Conservation (phyloP, 768 basidiomycete genomes). For the Boletus barrowsii region DNA sequence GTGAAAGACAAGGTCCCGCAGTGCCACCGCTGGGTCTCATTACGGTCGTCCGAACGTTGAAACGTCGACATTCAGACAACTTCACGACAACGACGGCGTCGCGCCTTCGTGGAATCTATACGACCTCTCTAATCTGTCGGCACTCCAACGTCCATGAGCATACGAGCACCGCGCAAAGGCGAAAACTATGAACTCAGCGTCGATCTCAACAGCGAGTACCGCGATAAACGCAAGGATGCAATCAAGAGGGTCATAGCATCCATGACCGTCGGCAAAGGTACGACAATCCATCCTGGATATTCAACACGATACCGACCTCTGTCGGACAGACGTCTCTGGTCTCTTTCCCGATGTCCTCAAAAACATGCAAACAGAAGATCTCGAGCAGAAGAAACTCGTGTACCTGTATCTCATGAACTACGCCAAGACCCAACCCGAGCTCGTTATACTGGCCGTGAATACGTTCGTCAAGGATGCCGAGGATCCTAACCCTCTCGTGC, state of each 20-base stretch:
- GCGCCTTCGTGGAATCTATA: no score
- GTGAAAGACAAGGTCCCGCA: no score
- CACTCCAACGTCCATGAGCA: conserved; percentile 32
- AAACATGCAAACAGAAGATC: conserved; percentile 99
- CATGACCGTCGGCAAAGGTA: conserved; percentile 99
- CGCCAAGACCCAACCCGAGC: conserved; percentile 97
- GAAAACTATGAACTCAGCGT: conserved; percentile 97
- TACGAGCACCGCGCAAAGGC: conserved; percentile 69
- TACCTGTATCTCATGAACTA: conserved; percentile 99
- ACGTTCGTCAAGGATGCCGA: conserved; percentile 98
- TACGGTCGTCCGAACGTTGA: no score
- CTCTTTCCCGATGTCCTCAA: conserved; percentile 98
- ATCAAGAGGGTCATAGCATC: conserved; percentile 97
- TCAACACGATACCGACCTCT: conserved; percentile 5
- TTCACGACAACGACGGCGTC: no score
- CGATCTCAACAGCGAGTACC: conserved; percentile 96
- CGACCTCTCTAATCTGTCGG: not conserved
- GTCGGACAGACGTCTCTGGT: conserved; percentile 72
- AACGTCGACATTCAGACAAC: no score
- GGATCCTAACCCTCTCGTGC: conserved; percentile 93
- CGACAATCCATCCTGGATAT: conserved; percentile 15
- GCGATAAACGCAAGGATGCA: conserved; percentile 94
- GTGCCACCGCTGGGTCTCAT: no score
- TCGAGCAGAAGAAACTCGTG: conserved; percentile 99
- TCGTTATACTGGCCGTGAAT: conserved; percentile 98